Conservation (phyloP, 306 rosid species). For the Spatholobus suberectus region DNA sequence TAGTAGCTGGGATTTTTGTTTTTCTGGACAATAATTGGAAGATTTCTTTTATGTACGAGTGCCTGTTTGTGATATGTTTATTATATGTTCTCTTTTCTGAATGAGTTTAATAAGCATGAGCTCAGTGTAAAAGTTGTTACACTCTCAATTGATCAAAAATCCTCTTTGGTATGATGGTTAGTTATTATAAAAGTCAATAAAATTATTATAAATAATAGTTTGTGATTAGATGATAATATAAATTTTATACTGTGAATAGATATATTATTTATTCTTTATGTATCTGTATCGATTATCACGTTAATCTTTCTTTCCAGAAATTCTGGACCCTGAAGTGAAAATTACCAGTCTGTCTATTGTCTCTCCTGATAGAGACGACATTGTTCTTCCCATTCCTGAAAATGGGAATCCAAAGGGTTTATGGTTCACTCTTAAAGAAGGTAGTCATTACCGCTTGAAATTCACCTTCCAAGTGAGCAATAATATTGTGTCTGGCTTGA, state of each 20-base stretch:
- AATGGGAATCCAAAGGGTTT: slow-evolving; percentile 81
- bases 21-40: not conserved
- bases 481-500: slow-evolving; percentile 92
- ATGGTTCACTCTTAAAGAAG: slow-evolving; percentile 98
- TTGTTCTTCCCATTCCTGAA: slow-evolving; percentile 76
- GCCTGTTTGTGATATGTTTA: not conserved
- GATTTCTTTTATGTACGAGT: not conserved
- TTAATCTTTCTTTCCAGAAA: slow-evolving; percentile 50
- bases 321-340: slow-evolving; percentile 85
- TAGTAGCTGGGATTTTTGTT: not conserved
- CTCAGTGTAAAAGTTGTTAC: too few species aligned
- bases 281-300: not conserved
- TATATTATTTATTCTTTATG: not conserved
- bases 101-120: too few species aligned
- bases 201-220: too few species aligned
- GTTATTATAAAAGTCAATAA: too few species aligned
- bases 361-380: slow-evolving; percentile 72
- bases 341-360: slow-evolving; percentile 73
- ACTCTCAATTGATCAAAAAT: too few species aligned
- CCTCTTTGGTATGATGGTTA: too few species aligned
- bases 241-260: not conserved
- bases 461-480: slow-evolving; percentile 80
- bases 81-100: too few species aligned
- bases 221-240: too few species aligned
- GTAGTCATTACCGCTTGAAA: slow-evolving; percentile 71